Evolutionary conservation across 75 land plant species (phyloP).

Genomic region (Sequoia sempervirens): DNA sequence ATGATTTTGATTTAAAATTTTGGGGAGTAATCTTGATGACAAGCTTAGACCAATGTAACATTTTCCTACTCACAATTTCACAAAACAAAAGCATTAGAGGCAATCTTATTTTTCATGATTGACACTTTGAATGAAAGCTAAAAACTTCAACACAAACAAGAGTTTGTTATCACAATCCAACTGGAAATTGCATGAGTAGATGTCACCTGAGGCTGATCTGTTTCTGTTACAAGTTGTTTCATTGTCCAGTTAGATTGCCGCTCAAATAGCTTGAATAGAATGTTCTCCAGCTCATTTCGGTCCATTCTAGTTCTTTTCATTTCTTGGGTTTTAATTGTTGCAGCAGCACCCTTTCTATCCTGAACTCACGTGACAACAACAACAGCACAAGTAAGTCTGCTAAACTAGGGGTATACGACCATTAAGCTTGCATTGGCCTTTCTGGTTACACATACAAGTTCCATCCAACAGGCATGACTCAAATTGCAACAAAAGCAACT

Average conservation of each 20-base stretch:
- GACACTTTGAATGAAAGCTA: background rate
- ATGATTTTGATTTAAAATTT: background rate
- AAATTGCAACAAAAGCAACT: background rate
- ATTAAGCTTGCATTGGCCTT: background rate
- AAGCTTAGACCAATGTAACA: background rate
- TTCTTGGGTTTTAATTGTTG: constrained; percentile 62
- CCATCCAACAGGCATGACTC: background rate
- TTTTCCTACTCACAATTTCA: background rate
- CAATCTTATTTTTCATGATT: background rate
- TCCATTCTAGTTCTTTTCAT: constrained; percentile 87
- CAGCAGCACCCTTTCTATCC: constrained; percentile 73
- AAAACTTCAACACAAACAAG: background rate
- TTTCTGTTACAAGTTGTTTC: constrained; percentile 90
- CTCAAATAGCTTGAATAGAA: constrained; percentile 93
- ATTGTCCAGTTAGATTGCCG: constrained; percentile 92
- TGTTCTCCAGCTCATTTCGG: constrained; percentile 77
- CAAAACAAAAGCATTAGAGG: background rate
- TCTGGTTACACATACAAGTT: background rate
- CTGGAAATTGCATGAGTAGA: background rate
- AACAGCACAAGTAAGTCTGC: background rate
- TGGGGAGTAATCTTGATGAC: background rate
- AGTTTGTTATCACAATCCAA: background rate
- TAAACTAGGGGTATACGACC: background rate
- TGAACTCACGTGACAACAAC: constrained; percentile 14
- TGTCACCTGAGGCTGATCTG: constrained; percentile 95